phyloP scores from a whole-genome alignment of 805 yeast species.

The Aciculoconidium aculeatum region DNA sequence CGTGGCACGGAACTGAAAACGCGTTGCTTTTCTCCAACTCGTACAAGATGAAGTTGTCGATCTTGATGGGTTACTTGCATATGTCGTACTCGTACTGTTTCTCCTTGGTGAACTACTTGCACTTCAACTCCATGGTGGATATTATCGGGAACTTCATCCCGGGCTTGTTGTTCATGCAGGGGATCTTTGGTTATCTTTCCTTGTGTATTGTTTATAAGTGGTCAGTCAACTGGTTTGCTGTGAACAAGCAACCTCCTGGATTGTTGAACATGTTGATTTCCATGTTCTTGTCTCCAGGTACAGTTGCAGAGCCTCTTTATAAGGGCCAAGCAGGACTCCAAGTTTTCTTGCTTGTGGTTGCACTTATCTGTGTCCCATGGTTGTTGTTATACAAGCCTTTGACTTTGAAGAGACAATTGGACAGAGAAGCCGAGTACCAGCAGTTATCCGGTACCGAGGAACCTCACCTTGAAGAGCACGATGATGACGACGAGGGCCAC shows the following conservation, averaged over 20 bases:
- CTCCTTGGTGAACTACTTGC: conserved; percentile 57
- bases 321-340: conserved; percentile 62
- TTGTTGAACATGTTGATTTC: conserved; percentile 68
- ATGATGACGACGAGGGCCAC: conserved; percentile 31
- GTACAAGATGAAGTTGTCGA: conserved; percentile 71
- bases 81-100: conserved; percentile 68
- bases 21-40: conserved; percentile 65
- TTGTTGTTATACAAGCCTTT: conserved; percentile 62
- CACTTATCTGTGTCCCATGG: conserved; percentile 73
- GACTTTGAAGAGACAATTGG: conserved; percentile 29
- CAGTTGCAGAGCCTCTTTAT: conserved; percentile 57
- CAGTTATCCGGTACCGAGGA: conserved; percentile 15
- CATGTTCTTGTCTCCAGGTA: conserved; percentile 73
- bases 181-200: conserved; percentile 67
- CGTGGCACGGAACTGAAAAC: conserved; percentile 80
- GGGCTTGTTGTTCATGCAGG: conserved; percentile 68
- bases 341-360: conserved; percentile 49
- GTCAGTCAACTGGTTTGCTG: conserved; percentile 64
- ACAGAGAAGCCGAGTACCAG: conserved; percentile 23
- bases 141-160: conserved; percentile 71
- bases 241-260: conserved; percentile 63
- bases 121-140: conserved; percentile 56
- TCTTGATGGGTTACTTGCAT: conserved; percentile 69
- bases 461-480: conserved; percentile 20
- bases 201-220: conserved; percentile 68